phyloP scores from a whole-genome alignment of 495 filamentous ascomycete genomes.

The Talaromyces thailandensis region DNA sequence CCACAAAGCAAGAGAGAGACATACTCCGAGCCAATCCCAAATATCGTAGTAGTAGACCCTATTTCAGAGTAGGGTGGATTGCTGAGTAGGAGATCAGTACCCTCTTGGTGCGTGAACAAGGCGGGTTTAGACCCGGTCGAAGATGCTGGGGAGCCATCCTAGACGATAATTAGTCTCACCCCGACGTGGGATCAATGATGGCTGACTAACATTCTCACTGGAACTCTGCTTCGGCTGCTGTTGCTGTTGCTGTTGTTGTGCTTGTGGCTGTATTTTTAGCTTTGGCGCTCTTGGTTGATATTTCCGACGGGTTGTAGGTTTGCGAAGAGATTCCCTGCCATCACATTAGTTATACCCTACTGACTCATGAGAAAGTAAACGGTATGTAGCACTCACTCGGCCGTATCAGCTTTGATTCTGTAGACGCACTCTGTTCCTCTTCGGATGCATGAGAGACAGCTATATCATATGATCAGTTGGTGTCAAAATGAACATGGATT shows the following conservation, averaged over 20 bases:
- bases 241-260: not conserved
- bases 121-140: conserved; percentile 39
- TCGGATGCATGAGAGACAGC: conserved; percentile 9
- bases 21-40: conserved; percentile 26
- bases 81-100: conserved; percentile 49
- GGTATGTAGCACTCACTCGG: conserved; percentile 15
- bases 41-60: conserved; percentile 50
- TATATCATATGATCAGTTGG: not conserved
- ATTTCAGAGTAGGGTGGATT: conserved; percentile 51
- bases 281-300: not conserved
- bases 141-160: conserved; percentile 13
- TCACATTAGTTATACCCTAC: conserved; percentile 13
- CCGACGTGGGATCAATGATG: not conserved
- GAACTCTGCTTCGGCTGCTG: not conserved
- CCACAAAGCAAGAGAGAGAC: not conserved
- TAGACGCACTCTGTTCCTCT: conserved; percentile 7
- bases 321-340: conserved; percentile 6
- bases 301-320: conserved; percentile 15
- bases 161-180: not conserved
- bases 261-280: not conserved
- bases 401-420: conserved; percentile 5
- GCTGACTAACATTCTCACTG: conserved; percentile 1
- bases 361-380: conserved; percentile 24
- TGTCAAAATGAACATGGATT: conserved; percentile 6
- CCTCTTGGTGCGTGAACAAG: conserved; percentile 23